These are phyloP conservation scores for Solanum boliviense DNA, from an alignment of 257 asterid genomes.

Conservation along the genomic window DNA sequence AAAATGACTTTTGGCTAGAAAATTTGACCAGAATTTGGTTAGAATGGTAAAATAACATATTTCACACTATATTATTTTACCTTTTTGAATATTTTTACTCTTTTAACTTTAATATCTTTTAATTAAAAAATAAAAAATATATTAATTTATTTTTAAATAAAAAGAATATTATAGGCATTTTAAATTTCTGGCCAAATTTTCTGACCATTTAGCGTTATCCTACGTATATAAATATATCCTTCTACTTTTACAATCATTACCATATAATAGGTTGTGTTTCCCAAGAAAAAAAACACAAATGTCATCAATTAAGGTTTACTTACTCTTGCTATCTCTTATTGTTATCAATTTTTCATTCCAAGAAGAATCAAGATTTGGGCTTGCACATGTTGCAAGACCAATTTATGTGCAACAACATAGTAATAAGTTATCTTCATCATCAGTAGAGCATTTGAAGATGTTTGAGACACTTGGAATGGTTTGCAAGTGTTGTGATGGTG, in stretches of 20 bases:
- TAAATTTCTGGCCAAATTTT: too few species aligned
- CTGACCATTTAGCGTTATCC: too few species aligned
- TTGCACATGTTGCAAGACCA: not conserved
- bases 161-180: too few species aligned
- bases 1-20: not conserved
- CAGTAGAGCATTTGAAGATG: not conserved
- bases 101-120: too few species aligned
- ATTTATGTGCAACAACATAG: not conserved
- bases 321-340: not conserved
- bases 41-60: too few species aligned
- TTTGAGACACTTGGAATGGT: conserved; percentile 23
- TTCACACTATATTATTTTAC: too few species aligned
- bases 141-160: too few species aligned
- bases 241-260: not conserved
- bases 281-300: not conserved
- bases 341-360: not conserved
- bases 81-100: too few species aligned
- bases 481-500: conserved; percentile 34
- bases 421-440: not conserved
- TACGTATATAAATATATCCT: not conserved
- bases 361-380: not conserved
- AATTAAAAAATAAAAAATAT: too few species aligned
- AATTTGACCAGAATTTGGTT: too few species aligned
- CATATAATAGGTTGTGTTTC: not conserved
- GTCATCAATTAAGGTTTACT: not conserved